Evolutionary conservation across 1,284 basidiomycete genomes (phyloP).

Genomic region (Papiliotrema laurentii): DNA sequence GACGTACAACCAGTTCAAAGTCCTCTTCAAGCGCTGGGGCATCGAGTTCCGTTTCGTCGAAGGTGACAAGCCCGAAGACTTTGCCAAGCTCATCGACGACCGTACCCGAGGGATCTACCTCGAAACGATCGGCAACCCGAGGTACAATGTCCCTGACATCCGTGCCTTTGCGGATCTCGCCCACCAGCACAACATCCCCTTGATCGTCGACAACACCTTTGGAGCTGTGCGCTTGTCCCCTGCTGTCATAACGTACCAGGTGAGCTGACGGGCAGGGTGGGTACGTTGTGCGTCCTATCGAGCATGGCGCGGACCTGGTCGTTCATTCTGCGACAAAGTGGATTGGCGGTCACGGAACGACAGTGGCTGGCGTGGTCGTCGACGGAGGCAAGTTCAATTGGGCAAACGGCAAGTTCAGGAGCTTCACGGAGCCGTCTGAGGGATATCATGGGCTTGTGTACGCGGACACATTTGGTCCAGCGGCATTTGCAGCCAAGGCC

Average conservation of each 20-base stretch:
- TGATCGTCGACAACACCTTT: slow-evolving; percentile 77
- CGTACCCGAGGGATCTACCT: slow-evolving; percentile 61
- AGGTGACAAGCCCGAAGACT: slow-evolving; percentile 59
- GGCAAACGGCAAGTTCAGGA: slow-evolving; percentile 67
- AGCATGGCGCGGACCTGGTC: slow-evolving; percentile 70
- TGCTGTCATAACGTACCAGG: not conserved
- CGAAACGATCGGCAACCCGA: slow-evolving; percentile 82
- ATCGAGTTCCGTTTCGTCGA: slow-evolving; percentile 74
- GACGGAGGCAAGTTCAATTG: slow-evolving; percentile 86
- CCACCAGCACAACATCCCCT: slow-evolving; percentile 8
- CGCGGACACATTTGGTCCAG: slow-evolving; percentile 67
- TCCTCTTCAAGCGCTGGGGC: slow-evolving; percentile 43
- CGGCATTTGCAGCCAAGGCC: slow-evolving; percentile 59
- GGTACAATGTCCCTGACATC: slow-evolving; percentile 68
- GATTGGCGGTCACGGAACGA: slow-evolving; percentile 87
- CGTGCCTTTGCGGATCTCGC: slow-evolving; percentile 65
- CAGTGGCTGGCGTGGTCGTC: slow-evolving; percentile 76
- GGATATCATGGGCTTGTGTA: slow-evolving; percentile 78
- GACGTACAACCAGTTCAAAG: slow-evolving; percentile 87
- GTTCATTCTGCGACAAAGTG: slow-evolving; percentile 86
- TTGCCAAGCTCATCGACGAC: slow-evolving; percentile 45
- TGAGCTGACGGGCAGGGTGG: slow-evolving; percentile 51
- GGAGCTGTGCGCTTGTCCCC: slow-evolving; percentile 53
- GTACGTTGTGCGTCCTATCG: slow-evolving; percentile 25
- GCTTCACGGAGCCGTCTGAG: slow-evolving; percentile 74